Base-by-base conservation (phyloP, 1,284 basidiomycete species). In the Cutaneotrichosporon spelunceum region DNA sequence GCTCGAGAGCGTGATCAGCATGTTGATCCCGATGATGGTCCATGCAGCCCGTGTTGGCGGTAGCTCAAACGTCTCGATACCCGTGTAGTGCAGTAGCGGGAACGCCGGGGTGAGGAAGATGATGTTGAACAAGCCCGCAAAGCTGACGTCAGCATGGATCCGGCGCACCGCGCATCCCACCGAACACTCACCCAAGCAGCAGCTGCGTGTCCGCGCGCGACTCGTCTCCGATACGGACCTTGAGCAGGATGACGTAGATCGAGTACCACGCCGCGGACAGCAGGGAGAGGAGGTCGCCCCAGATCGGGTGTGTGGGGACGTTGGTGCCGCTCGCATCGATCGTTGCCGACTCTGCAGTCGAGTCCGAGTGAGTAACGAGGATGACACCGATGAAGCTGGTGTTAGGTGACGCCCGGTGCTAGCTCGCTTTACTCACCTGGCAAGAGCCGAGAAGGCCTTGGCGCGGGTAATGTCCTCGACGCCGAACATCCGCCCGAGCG, bases 111-210 rank as follows among this genome's bases (percentile, higher is more conserved):
- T 91, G 57, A 88, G 87, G 19, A 82, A 80, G 10, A 91, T 67
- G 69, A 95, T 86, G 76, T 93, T 98, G 81, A 92, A 93, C 13
- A 92, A 81, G 9, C 93, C 93, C 29, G 96, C 92, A 70, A 93
- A 95, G 45, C 78, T 78, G 61, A 7, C 68, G 50, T 56, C 69
- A 71, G 56, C 33, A 9, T 33, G 8, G 2, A 64, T n/a, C 64
- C 62, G n/a, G n/a, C n/a, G 69, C 19, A 23, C n/a, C 8, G 13
- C 6, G 16, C 3, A n/a, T n/a, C n/a, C 33, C 8, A 23, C 24
- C 26, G 23, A 27, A n/a, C 11, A 77, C 80, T 66, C 57, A 78
- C 74, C 93, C 93, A 70, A 95, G 93, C 80, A 95, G 93, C 16
- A 95, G 82, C 70, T 91, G 90, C 90, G 94, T 93, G 76, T 94